Percentiles rank a stretch among this genome's conserved stretches.
Evolutionary conservation across 2,329 filamentous ascomycete species (phyloP).

Genomic region (Periconia sp.): DNA sequence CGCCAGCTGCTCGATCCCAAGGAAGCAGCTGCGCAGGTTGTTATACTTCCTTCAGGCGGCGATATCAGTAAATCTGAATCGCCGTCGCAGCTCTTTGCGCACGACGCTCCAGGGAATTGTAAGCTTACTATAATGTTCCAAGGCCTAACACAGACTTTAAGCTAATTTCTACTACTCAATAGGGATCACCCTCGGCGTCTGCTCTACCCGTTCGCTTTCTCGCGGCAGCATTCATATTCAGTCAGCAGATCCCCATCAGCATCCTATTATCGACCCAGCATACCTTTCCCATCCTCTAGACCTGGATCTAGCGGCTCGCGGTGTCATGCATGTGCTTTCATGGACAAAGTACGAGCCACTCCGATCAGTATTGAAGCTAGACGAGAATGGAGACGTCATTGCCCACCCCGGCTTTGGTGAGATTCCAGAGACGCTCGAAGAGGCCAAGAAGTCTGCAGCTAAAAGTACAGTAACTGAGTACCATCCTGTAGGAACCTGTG

Average conservation of each 20-base stretch:
- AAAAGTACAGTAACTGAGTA: slow-evolving; percentile 33
- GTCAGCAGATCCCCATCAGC: slow-evolving; percentile 40
- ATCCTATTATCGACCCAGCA: slow-evolving; percentile 51
- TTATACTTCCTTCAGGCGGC: slow-evolving; percentile 21
- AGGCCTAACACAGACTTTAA: too few species aligned
- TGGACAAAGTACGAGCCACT: slow-evolving; percentile 36
- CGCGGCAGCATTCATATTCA: slow-evolving; percentile 51
- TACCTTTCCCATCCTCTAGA: slow-evolving; percentile 55
- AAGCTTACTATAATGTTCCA: too few species aligned
- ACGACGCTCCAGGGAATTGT: slow-evolving; percentile 29
- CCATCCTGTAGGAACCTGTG: slow-evolving; percentile 37
- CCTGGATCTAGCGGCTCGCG: slow-evolving; percentile 48
- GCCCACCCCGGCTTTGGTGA: slow-evolving; percentile 5
- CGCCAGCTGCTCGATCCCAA: slow-evolving; percentile 31
- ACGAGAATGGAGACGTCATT: slow-evolving; percentile 23
- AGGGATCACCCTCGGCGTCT: slow-evolving; percentile 21
- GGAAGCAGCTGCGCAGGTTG: slow-evolving; percentile 30
- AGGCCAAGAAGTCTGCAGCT: slow-evolving; percentile 25
- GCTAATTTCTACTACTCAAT: too few species aligned
- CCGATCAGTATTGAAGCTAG: slow-evolving; percentile 33
- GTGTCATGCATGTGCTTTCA: slow-evolving; percentile 37
- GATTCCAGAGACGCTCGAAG: slow-evolving; percentile 25
- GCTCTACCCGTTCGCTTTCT: slow-evolving; percentile 43
- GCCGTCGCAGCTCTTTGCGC: slow-evolving; percentile 18
- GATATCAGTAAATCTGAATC: slow-evolving; percentile 13